A percentile compares a stretch with the other conserved stretches of the same genome.
Evolutionary conservation across 1,139 yeast genomes (phyloP).

Genomic region (Spathaspora sp.): DNA sequence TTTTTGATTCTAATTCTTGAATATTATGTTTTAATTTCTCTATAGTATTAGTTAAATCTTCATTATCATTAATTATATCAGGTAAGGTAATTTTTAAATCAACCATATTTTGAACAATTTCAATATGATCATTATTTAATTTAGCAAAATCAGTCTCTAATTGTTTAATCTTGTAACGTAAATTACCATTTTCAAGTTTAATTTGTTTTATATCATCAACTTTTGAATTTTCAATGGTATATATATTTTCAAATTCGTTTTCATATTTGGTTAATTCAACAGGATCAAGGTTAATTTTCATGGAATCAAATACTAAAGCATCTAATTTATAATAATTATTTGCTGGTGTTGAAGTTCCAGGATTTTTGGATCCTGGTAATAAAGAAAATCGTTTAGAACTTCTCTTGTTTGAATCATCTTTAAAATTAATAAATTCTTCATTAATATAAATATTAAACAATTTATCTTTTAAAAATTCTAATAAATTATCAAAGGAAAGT

Average conservation of each 20-base stretch:
- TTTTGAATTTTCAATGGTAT: constrained; percentile 65
- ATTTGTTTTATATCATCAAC: constrained; percentile 67
- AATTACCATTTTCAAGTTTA: constrained; percentile 64
- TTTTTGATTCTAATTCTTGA: constrained; percentile 47
- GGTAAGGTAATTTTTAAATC: constrained; percentile 42
- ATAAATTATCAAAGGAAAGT: constrained; percentile 70
- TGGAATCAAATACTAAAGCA: constrained; percentile 77
- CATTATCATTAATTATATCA: constrained; percentile 71
- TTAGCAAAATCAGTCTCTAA: constrained; percentile 69
- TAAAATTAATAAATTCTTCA: constrained; percentile 28
- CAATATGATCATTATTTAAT: constrained; percentile 73
- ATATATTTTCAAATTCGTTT: constrained; percentile 73
- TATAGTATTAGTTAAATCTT: constrained; percentile 66
- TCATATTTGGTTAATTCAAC: constrained; percentile 66
- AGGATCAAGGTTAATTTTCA: constrained; percentile 70
- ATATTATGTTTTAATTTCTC: constrained; percentile 55
- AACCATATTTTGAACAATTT: constrained; percentile 42
- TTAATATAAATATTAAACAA: constrained; percentile 70
- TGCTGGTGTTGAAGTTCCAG: constrained; percentile 2
- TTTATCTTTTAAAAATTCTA: constrained; percentile 75
- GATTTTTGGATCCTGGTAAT: constrained; percentile 3
- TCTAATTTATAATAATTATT: constrained; percentile 56
- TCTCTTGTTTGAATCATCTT: constrained; percentile 9
- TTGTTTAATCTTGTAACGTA: constrained; percentile 71
- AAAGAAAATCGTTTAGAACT: constrained; percentile 18